Percentiles rank a stretch among this genome's conserved stretches.
These are phyloP conservation scores for Rubus idaeus DNA, from an alignment of 306 rosid genomes.

Conservation along the genomic window DNA sequence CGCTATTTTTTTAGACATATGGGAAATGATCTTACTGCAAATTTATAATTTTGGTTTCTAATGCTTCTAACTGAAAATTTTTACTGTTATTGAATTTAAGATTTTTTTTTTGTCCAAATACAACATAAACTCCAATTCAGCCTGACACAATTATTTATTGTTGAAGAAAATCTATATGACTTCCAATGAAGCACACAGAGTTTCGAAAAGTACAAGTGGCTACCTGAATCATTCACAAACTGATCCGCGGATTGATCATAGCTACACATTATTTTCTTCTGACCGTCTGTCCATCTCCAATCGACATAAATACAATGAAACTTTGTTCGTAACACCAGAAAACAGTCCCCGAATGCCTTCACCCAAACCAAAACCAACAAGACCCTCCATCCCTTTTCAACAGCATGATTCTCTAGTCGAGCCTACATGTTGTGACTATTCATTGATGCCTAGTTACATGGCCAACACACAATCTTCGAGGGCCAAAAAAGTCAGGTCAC, in stretches of 20 bases:
- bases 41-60: background rate
- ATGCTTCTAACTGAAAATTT: too few species aligned
- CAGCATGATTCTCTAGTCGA: conserved; percentile 26
- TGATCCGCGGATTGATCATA: conserved; percentile 35
- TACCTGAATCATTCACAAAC: conserved; percentile 40
- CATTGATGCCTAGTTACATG: conserved; percentile 65
- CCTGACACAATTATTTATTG: conserved; percentile 5
- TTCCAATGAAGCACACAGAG: conserved; percentile 35
- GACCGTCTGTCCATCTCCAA: conserved; percentile 39
- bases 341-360: conserved; percentile 38
- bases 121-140: background rate
- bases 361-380: conserved; percentile 35
- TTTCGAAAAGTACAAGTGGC: conserved; percentile 50
- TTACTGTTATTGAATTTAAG: background rate
- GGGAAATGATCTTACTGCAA: background rate
- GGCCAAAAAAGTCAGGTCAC: conserved; percentile 68
- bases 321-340: conserved; percentile 28
- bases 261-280: conserved; percentile 36
- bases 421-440: conserved; percentile 23
- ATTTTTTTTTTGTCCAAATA: background rate
- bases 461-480: conserved; percentile 68
- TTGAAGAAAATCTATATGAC: conserved; percentile 45
- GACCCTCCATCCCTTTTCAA: conserved; percentile 33
- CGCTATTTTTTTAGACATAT: background rate
- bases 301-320: conserved; percentile 31